Percentiles rank a stretch among this genome's conserved stretches.
Evolutionary conservation across 345 rosid genomes (phyloP).

Genomic region (Syzygium aqueum): DNA sequence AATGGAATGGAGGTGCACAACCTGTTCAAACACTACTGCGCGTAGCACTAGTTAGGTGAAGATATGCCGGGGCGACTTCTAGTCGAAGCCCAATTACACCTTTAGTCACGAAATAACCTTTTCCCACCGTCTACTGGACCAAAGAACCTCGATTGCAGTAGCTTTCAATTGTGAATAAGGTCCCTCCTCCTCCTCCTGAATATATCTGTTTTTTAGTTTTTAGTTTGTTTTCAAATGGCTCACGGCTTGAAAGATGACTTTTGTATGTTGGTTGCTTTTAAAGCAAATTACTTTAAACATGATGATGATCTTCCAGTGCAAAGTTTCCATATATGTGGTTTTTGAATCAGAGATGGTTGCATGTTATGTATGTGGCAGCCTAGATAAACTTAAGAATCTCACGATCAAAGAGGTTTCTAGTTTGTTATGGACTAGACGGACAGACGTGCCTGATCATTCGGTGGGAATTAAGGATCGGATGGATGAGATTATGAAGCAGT

Average conservation of each 20-base stretch:
- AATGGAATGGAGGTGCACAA: neutral
- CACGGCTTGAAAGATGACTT: neutral
- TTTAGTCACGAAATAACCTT: no score
- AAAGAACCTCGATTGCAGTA: neutral
- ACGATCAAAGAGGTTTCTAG: neutral
- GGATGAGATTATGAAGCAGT: neutral
- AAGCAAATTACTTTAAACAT: neutral
- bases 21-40: neutral
- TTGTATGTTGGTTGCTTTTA: neutral
- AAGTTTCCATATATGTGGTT: neutral
- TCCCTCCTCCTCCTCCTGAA: neutral
- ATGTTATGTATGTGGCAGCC: neutral
- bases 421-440: neutral
- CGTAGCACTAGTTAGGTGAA: neutral
- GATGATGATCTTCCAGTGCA: neutral
- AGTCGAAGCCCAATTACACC: no score
- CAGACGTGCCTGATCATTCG: accelerated
- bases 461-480: neutral
- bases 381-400: neutral
- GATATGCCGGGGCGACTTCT: no score
- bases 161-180: neutral
- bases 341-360: neutral
- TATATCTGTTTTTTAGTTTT: neutral
- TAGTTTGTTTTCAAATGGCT: neutral
- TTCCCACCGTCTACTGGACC: neutral